A percentile compares a stretch with the other conserved stretches of the same genome.
These are phyloP conservation scores for Leishmania aethiopica DNA, from an alignment of 208 protist species.

Conservation along the genomic window DNA sequence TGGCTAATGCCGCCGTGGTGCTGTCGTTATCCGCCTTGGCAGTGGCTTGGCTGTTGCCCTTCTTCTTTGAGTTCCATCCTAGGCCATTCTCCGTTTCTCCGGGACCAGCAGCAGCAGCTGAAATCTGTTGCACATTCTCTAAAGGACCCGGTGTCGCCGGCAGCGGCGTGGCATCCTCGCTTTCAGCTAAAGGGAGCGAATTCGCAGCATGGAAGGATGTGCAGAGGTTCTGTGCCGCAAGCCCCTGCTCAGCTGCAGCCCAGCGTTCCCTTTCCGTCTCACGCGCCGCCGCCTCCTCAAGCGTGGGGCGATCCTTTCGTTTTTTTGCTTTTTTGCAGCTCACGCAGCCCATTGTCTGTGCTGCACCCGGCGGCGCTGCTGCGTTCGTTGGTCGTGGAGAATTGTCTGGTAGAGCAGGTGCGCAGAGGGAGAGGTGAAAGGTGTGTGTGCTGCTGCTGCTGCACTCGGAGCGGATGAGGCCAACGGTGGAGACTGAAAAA, in stretches of 20 bases:
- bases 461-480: neutral
- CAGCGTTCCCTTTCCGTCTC: constrained; percentile 13
- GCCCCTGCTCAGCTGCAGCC: constrained; percentile 8
- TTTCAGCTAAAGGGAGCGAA: neutral
- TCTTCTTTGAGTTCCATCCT: neutral
- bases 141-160: no score
- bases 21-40: neutral
- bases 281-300: constrained; percentile 13
- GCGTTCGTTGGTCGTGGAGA: neutral
- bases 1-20: neutral
- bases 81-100: neutral
- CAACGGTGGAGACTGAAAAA: neutral
- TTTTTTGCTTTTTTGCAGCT: constrained; percentile 17
- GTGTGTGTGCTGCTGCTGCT: neutral
- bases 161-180: neutral
- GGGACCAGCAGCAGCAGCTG: neutral
- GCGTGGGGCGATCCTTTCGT: neutral
- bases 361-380: neutral
- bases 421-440: neutral
- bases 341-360: constrained; percentile 21
- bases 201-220: neutral
- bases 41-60: neutral
- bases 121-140: neutral
- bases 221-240: neutral
- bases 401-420: neutral